These are phyloP conservation scores for Phytophthora lateralis DNA, from an alignment of 352 stramenopile genomes.

Conservation along the genomic window DNA sequence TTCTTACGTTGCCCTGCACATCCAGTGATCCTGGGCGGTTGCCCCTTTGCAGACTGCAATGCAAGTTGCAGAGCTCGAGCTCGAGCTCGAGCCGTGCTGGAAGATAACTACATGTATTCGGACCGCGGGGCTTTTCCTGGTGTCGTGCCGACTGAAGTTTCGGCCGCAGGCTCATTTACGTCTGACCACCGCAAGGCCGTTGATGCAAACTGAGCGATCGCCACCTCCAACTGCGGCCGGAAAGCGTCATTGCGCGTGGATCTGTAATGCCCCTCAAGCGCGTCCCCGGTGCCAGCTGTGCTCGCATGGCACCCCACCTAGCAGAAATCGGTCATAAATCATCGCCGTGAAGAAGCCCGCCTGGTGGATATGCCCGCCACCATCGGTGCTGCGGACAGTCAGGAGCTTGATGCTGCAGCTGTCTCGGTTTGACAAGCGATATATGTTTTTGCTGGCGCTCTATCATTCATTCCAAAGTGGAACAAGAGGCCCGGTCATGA, in stretches of 20 bases:
- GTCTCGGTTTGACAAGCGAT: conserved; percentile 1
- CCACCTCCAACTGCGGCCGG: conserved; percentile 21
- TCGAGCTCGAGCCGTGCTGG: background rate
- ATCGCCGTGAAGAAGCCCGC: conserved; percentile 15
- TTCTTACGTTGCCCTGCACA: background rate
- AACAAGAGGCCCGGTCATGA: conserved; percentile 18
- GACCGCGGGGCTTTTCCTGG: background rate
- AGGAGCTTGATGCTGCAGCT: conserved; percentile 15
- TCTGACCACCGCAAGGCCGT: conserved; percentile 15
- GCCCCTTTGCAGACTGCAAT: background rate
- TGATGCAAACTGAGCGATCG: conserved; percentile 14
- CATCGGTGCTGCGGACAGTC: conserved; percentile 1
- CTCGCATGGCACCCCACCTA: background rate
- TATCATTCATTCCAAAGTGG: conserved; percentile 39
- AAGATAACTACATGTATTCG: conserved; percentile 12
- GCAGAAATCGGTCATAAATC: conserved; percentile 34
- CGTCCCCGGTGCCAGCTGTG: conserved; percentile 20
- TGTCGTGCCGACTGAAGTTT: conserved; percentile 11
- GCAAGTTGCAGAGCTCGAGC: no score
- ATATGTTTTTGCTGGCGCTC: conserved; percentile 24
- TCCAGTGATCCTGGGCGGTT: conserved; percentile 4
- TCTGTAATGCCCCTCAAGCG: conserved; percentile 17
- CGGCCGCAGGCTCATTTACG: conserved; percentile 25
- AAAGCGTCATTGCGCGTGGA: conserved; percentile 26
- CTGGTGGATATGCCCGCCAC: conserved; percentile 24